Evolutionary conservation across 2,329 filamentous ascomycete species (phyloP), one percentile per base, ranked within the genome.

Genomic region (Beauveria bassiana): DNA sequence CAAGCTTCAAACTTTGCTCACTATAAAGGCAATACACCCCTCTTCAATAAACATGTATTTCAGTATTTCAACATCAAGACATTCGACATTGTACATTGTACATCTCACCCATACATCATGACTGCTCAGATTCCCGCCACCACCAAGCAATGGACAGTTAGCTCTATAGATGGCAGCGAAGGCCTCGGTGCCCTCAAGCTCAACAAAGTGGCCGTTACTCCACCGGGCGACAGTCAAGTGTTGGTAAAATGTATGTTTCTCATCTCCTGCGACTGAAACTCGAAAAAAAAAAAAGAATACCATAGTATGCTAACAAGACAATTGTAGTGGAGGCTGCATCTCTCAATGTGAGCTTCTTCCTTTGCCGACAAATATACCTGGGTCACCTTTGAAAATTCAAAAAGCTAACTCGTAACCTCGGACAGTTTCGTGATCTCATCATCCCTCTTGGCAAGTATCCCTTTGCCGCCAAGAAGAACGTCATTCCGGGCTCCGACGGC

Each of bases 201-300:
- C 66, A 74, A 80, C 63, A 78, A 85, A 66, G 74, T 81, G 53
- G 78, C 79, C 1, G 69, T 90, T 3, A 85, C 87, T 16, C 74
- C 84, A 65, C 69, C 88, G 1, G 88, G 88, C 52, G 87, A 91
- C 60, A 82, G 83, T 64, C 85, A 93, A 28, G 87, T 91, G 6
- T 79, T 93, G 40, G 85, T 93, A 66, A 88, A 87, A 72, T 60
- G 73, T 74, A 61, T 45, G 22, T n/a, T 9, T 24, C 18, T n/a
- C n/a, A 10, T 9, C 12, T 31, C 16, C 18, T 12, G 8, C 14
- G 3, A 1, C 10, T 38, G 5, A 31, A 24, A n/a, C 5, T 8
- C 9, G 4, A 20, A 14, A 22, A 34, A n/a, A 7, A 22, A 22
- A 22, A 2, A 22, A 2, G 2, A 2, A 22, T 20, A 5, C n/a